Evolutionary conservation across 2,329 filamentous ascomycete species (phyloP).

Genomic region (Diplocarpon mali): DNA sequence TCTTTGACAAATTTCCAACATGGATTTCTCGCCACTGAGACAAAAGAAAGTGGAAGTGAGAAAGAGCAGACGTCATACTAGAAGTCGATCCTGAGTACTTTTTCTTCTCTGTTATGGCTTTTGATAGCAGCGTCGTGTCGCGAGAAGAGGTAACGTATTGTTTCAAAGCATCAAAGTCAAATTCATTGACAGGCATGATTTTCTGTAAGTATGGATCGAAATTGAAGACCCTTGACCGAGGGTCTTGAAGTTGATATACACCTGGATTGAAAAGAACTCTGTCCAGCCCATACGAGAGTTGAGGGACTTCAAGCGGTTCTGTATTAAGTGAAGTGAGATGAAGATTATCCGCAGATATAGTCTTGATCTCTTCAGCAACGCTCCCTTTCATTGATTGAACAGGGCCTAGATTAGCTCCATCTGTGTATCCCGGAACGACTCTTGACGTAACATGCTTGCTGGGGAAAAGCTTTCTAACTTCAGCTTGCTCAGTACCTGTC

Average conservation of each 20-base stretch:
- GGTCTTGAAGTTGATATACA: slow-evolving; percentile 84
- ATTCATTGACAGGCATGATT: slow-evolving; percentile 89
- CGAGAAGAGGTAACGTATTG: slow-evolving; percentile 87
- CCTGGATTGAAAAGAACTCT: slow-evolving; percentile 87
- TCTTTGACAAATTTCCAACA: slow-evolving; percentile 51
- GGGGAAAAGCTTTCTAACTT: no score
- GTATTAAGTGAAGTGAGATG: slow-evolving; percentile 21
- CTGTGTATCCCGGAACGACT: no score
- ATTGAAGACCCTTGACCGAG: slow-evolving; percentile 79
- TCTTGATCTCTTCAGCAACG: slow-evolving; percentile 19
- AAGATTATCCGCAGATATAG: slow-evolving; percentile 20
- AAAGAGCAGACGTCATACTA: slow-evolving; percentile 80
- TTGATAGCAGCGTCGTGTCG: slow-evolving; percentile 57
- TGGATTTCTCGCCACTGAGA: slow-evolving; percentile 73
- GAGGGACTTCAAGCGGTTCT: slow-evolving; percentile 23
- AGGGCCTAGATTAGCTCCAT: background rate
- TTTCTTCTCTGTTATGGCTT: slow-evolving; percentile 55
- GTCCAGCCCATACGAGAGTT: slow-evolving; percentile 26
- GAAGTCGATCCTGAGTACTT: slow-evolving; percentile 94
- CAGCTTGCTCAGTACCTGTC: no score
- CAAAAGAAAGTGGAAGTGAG: slow-evolving; percentile 87
- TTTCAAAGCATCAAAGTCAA: slow-evolving; percentile 80
- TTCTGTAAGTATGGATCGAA: slow-evolving; percentile 90
- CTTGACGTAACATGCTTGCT: no score
- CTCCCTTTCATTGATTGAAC: background rate